phyloP scores from a whole-genome alignment of 2,329 filamentous ascomycete species.

The Fusarium sterilihyphosum region DNA sequence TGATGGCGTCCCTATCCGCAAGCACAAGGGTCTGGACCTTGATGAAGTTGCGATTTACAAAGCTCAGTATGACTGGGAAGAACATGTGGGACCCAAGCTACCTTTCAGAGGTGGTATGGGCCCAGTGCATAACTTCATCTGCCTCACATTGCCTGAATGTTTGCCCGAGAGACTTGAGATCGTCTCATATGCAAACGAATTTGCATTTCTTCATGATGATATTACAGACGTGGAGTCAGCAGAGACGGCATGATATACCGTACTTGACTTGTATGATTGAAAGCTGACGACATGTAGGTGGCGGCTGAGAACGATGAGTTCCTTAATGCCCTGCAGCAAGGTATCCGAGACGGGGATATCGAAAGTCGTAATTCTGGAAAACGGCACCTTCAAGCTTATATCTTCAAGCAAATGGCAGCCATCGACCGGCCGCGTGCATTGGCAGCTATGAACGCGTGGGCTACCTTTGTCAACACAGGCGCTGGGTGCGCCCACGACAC shows the following conservation, averaged over 20 bases:
- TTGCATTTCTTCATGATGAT: not conserved
- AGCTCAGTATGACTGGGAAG: not conserved
- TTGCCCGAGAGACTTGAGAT: not conserved
- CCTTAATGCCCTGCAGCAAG: not conserved
- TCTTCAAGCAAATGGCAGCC: too few species aligned
- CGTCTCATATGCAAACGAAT: not conserved
- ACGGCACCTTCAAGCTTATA: too few species aligned
- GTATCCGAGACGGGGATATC: too few species aligned
- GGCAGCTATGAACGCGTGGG: too few species aligned
- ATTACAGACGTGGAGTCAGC: not conserved
- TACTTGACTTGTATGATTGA: rapidly evolving
- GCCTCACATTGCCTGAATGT: not conserved
- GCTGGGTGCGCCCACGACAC: too few species aligned
- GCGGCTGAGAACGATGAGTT: not conserved
- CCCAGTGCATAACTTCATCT: not conserved
- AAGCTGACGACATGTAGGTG: not conserved
- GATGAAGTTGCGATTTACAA: not conserved
- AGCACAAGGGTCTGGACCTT: not conserved
- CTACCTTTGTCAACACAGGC: too few species aligned
- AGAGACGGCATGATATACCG: not conserved
- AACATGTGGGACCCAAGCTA: not conserved
- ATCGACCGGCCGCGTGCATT: too few species aligned
- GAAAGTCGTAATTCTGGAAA: too few species aligned
- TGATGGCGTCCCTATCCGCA: not conserved
- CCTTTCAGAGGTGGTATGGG: not conserved